Base-by-base conservation (phyloP, 768 basidiomycete species). In the Leccinellum albellum region DNA sequence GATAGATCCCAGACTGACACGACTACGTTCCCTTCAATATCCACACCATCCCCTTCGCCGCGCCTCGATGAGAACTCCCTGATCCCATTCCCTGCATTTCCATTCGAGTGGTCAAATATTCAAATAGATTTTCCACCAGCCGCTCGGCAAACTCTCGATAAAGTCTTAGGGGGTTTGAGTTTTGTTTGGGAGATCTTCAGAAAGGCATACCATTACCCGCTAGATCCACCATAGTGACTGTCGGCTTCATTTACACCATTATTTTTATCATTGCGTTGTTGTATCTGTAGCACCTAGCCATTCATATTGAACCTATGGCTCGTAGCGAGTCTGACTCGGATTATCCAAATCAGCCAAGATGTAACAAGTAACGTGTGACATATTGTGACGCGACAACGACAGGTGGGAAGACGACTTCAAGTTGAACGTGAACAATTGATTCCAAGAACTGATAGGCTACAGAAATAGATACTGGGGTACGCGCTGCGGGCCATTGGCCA, bases 131-230 rank as follows among this genome's bases (percentile, higher is more conserved):
- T 74, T 26, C 54, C 65, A 6, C 70, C 70, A 2, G 50, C 55
- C 21, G 71, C 66, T 44, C 61, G 54, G 37, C 24, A 57, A 50
- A 58, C 62, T 6, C 61, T 62, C 28, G 66, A 74, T n/a, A 64
- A 4, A 26, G 60, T 74, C 46, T 23, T 74, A 8, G 65, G 35
- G 26, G 65, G 72, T 21, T 44, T 73, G 50, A 61, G 60, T 42
- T 15, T 64, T 4, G 65, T 74, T 45, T 73, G 71, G 71, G 57
- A 73, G 45, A 50, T 67, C 32, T 62, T 68, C 31, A 64, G 70
- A 57, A 73, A 61, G 60, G 68, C 48, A 29, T 73, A 73, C 35
- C 71, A 73, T 58, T 73, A 73, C 55, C 71, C 71, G 33, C 63
- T 73, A 14, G 73, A 73, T 56, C 71, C 71, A 23, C 73, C 71